Conservation (phyloP, 371 early-diverging fungal genomes). For the Mortierella sp. region DNA sequence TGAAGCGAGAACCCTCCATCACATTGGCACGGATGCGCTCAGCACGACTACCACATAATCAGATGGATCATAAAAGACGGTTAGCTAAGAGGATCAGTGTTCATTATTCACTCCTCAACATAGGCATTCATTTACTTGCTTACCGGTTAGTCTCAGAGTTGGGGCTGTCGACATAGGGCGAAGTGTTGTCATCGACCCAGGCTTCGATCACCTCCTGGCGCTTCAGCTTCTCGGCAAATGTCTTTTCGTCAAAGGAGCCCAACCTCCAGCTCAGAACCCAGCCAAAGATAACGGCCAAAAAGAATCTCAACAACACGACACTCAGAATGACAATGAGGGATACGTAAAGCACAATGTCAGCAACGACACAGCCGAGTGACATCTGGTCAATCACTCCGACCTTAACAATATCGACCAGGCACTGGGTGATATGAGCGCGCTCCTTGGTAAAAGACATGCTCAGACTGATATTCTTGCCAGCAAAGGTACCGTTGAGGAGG, state of each 20-base stretch:
- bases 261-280: constrained; percentile 84
- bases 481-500: constrained; percentile 45
- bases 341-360: constrained; percentile 82
- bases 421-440: constrained; percentile 66
- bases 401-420: constrained; percentile 77
- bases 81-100: background rate
- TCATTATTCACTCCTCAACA: background rate
- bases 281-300: constrained; percentile 86
- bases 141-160: constrained; percentile 53
- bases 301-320: constrained; percentile 85
- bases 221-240: constrained; percentile 59
- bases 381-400: constrained; percentile 83
- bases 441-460: constrained; percentile 51
- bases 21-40: constrained; percentile 57
- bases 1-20: constrained; percentile 27
- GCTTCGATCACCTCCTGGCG: constrained; percentile 56
- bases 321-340: constrained; percentile 84
- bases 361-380: constrained; percentile 83
- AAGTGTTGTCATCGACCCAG: constrained; percentile 56
- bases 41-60: constrained; percentile 25
- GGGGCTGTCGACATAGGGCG: constrained; percentile 56
- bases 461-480: constrained; percentile 47
- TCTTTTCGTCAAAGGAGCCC: constrained; percentile 80
- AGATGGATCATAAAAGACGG: background rate
- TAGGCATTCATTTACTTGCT: background rate